Evolutionary conservation across 2,329 filamentous ascomycete genomes (phyloP), one percentile per base, ranked within the genome.

Genomic region (Lecanoromycetidae sp.): DNA sequence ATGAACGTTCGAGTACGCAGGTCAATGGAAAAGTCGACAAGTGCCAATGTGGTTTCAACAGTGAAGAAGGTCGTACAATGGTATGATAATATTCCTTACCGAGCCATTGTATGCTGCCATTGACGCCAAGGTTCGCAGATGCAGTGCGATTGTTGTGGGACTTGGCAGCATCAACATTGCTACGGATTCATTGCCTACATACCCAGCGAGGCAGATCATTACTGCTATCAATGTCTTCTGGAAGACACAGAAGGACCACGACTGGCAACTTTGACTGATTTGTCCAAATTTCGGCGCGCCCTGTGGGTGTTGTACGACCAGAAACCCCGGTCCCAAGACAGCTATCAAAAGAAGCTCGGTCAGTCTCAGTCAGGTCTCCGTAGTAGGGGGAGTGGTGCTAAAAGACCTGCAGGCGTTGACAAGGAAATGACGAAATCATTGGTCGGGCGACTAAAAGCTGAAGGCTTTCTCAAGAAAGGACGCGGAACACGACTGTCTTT

Each of bases 161-260:
- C 32, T 27, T 43, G 26, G 34, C 48, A 49, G 13, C 52, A 54
- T 36, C 23, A 30, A 26, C 40, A 49, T 13, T 54, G 52, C 29
- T 54, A 54, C 19, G 52, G 50, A 12, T 46, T 34, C 34, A 17
- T 30, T 19, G 8, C 15, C 9, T 25, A 46, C 12, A 26, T 10
- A 7, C 27, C 44, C n/a, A 20, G 23, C 5, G 36, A 48, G 10
- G 23, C n/a, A n/a, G n/a, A 44, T 13, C 52, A 54, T 26, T 22
- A 44, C 36, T 54, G 52, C 45, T 54, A 53, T 41, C 34, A 40
- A 34, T 54, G 52, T 42, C 48, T 54, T 12, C 38, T 52, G 17
- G 48, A 46, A 43, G 44, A 44, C 15, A 29, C 32, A 13, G 40
- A 51, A 17, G 12, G 13, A 26, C 4, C 26, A 4, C 27, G 20